Conservation (phyloP, 2,329 filamentous ascomycete species). For the Chalaropsis thielavioides region DNA sequence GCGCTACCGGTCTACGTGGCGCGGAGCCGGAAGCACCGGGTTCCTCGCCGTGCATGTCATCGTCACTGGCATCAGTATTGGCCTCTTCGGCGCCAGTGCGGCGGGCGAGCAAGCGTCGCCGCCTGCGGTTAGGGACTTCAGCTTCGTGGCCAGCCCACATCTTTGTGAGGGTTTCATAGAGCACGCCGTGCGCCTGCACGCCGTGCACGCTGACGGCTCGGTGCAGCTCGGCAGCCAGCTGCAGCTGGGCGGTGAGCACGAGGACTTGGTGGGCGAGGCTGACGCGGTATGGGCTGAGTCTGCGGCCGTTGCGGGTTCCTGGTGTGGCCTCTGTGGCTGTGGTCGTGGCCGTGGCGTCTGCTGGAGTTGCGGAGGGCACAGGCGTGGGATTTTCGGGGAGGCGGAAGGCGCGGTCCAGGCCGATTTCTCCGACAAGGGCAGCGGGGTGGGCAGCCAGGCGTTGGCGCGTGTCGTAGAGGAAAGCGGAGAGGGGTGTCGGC, state of each 20-base stretch:
- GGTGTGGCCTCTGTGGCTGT: constrained; percentile 38
- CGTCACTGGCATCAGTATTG: not conserved
- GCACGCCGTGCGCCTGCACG: constrained; percentile 58
- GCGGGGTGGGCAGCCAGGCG: constrained; percentile 43
- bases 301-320: constrained; percentile 55
- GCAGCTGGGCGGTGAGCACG: constrained; percentile 53
- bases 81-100: constrained; percentile 33
- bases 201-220: constrained; percentile 57
- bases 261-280: constrained; percentile 52
- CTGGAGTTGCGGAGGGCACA: constrained; percentile 17
- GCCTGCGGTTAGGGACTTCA: constrained; percentile 42
- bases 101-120: constrained; percentile 36
- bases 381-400: constrained; percentile 37
- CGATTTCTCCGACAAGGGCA: constrained; percentile 63
- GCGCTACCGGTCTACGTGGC: constrained; percentile 27
- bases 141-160: constrained; percentile 59
- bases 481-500: constrained; percentile 44
- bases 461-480: constrained; percentile 40
- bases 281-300: constrained; percentile 53
- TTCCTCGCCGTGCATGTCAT: no score
- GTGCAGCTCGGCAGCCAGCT: constrained; percentile 51
- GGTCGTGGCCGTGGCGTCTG: not conserved
- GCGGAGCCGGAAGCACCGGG: not conserved
- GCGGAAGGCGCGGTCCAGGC: constrained; percentile 62
- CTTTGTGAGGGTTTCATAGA: constrained; percentile 50